These are phyloP conservation scores for Irpex rosettiformis DNA, from an alignment of 1,284 basidiomycete genomes.

Conservation along the genomic window DNA sequence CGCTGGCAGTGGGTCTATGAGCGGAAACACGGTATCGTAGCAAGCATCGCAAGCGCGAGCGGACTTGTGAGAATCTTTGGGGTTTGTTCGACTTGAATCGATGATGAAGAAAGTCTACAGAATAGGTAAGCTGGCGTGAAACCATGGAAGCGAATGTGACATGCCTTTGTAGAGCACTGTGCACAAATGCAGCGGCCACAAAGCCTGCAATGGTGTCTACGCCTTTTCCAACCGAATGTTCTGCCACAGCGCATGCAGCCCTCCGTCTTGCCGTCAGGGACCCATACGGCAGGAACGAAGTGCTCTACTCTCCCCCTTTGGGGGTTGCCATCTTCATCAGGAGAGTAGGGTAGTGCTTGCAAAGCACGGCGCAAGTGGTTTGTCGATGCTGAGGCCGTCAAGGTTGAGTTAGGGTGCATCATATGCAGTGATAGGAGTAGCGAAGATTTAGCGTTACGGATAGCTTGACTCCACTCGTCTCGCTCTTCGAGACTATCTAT, in stretches of 20 bases:
- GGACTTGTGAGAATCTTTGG: constrained; percentile 50
- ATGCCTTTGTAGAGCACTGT: constrained; percentile 74
- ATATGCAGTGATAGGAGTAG: constrained; percentile 63
- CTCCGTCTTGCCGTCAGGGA: constrained; percentile 79
- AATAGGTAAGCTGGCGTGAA: background rate
- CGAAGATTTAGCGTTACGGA: constrained; percentile 71
- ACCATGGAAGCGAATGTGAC: constrained; percentile 16
- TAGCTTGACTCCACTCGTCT: constrained; percentile 65
- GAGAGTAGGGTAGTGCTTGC: constrained; percentile 68
- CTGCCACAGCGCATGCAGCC: constrained; percentile 82
- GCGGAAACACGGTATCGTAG: constrained; percentile 80
- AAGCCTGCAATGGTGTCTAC: constrained; percentile 87
- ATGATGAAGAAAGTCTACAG: constrained; percentile 75
- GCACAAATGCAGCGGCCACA: constrained; percentile 89
- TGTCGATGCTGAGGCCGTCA: constrained; percentile 72
- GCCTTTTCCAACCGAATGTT: constrained; percentile 75
- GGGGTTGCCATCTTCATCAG: constrained; percentile 36
- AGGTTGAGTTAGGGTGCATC: constrained; percentile 73
- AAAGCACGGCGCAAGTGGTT: constrained; percentile 68
- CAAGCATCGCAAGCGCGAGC: constrained; percentile 84
- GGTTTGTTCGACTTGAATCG: constrained; percentile 52
- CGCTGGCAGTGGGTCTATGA: constrained; percentile 40
- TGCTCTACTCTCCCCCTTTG: constrained; percentile 69
- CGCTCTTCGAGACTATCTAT: constrained; percentile 55
- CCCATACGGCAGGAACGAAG: constrained; percentile 91